Conservation (phyloP, 495 filamentous ascomycete genomes). For the Rhizodiscina lignyota region DNA sequence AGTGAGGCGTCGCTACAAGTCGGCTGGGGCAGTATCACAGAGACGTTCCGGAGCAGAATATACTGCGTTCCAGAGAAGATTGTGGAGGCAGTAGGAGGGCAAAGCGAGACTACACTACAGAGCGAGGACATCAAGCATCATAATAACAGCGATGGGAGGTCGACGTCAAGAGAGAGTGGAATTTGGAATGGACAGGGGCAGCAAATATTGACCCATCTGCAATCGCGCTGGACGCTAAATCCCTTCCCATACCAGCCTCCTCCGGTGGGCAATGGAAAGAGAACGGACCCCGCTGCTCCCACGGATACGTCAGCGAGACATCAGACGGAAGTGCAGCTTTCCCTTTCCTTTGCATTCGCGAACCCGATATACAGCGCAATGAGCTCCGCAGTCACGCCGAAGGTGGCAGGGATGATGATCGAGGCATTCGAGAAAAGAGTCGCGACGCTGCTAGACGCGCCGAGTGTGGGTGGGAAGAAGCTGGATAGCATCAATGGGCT, state of each 20-base stretch:
- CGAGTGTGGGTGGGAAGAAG: too few species aligned
- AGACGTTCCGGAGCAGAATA: constrained; percentile 60
- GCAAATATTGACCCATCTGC: constrained; percentile 54
- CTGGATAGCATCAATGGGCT: too few species aligned
- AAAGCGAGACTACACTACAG: constrained; percentile 26
- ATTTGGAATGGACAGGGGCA: constrained; percentile 22
- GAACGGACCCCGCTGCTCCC: too few species aligned
- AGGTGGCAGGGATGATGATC: constrained; percentile 76
- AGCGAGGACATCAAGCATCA: constrained; percentile 21
- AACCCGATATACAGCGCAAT: constrained; percentile 71
- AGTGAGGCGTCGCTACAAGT: constrained; percentile 62
- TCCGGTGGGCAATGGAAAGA: constrained; percentile 7
- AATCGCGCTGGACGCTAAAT: constrained; percentile 57
- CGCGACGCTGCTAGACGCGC: constrained; percentile 30
- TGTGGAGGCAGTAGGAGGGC: constrained; percentile 69
- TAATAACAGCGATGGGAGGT: constrained; percentile 12
- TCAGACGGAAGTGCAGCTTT: constrained; percentile 55
- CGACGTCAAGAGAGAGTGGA: too few species aligned
- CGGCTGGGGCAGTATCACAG: constrained; percentile 67
- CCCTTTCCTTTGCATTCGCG: constrained; percentile 63
- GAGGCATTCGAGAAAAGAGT: constrained; percentile 81
- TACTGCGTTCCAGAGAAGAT: constrained; percentile 48
- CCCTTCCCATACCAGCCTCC: constrained; percentile 24
- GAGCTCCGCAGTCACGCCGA: constrained; percentile 63
- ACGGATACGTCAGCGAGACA: constrained; percentile 15